A percentile compares a stretch with the other conserved stretches of the same genome.
Evolutionary conservation across 2,329 filamentous ascomycete genomes (phyloP).

Genomic region (Ophiocordyceps sinensis): DNA sequence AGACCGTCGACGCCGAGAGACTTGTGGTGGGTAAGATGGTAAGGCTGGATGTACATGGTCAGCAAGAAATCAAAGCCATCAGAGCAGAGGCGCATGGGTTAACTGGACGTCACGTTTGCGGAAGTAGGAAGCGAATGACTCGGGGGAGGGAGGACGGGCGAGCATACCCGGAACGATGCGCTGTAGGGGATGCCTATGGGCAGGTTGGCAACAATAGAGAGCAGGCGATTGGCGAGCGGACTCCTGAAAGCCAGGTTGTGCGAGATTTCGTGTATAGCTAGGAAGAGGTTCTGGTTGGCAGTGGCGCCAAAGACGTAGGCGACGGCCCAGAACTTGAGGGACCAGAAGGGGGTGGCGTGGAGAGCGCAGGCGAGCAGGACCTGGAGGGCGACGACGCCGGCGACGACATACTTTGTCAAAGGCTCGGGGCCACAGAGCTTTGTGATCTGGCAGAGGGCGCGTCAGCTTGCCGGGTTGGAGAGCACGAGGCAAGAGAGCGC

Average conservation of each 20-base stretch:
- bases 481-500: slow-evolving; percentile 7
- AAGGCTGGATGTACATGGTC: slow-evolving; percentile 42
- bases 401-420: slow-evolving; percentile 84
- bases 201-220: slow-evolving; percentile 88
- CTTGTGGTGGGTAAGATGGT: slow-evolving; percentile 98
- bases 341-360: slow-evolving; percentile 63
- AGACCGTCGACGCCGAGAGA: slow-evolving; percentile 91
- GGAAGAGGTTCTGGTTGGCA: slow-evolving; percentile 94
- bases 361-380: slow-evolving; percentile 64
- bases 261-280: slow-evolving; percentile 97
- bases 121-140: neutral
- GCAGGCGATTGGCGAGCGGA: slow-evolving; percentile 62
- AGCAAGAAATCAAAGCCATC: neutral
- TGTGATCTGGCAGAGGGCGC: slow-evolving; percentile 49
- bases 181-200: slow-evolving; percentile 94
- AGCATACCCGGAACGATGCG: slow-evolving; percentile 72
- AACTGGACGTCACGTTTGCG: no score
- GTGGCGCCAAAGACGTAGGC: slow-evolving; percentile 90
- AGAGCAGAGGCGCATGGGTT: no score
- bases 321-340: slow-evolving; percentile 70
- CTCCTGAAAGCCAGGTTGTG: slow-evolving; percentile 92
- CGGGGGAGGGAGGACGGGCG: neutral
- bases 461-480: neutral
- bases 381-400: slow-evolving; percentile 72
- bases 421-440: slow-evolving; percentile 96